Conservation (phyloP, 257 asterid species). For the Solanum piurae region DNA sequence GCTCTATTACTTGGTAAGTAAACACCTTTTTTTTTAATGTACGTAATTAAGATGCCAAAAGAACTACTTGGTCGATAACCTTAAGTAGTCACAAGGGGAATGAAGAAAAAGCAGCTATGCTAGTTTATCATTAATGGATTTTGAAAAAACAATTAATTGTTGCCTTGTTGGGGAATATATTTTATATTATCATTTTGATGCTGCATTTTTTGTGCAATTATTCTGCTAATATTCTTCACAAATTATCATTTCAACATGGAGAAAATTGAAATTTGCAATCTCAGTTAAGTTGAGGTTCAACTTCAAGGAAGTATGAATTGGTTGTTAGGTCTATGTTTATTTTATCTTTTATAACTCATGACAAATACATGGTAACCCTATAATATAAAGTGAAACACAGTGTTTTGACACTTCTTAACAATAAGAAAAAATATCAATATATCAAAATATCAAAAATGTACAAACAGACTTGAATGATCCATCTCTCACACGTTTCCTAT, state of each 20-base stretch:
- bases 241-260: too few species aligned
- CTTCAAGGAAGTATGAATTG: neutral
- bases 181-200: neutral
- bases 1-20: too few species aligned
- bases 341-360: too few species aligned
- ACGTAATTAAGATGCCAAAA: neutral
- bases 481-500: neutral
- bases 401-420: neutral
- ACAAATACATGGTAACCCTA: neutral
- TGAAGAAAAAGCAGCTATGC: neutral
- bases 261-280: too few species aligned
- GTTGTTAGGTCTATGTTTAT: neutral
- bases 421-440: neutral
- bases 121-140: neutral
- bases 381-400: neutral
- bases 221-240: too few species aligned
- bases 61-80: neutral
- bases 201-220: neutral
- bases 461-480: constrained; percentile 32
- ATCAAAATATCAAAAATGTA: constrained; percentile 15
- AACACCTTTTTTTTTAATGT: neutral
- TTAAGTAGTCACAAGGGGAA: neutral
- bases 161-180: neutral
- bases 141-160: neutral
- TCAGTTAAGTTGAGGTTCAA: too few species aligned